A percentile compares a stretch with the other conserved stretches of the same genome.
Evolutionary conservation across 306 rosid species (phyloP).

Genomic region (Ziziphus jujuba): DNA sequence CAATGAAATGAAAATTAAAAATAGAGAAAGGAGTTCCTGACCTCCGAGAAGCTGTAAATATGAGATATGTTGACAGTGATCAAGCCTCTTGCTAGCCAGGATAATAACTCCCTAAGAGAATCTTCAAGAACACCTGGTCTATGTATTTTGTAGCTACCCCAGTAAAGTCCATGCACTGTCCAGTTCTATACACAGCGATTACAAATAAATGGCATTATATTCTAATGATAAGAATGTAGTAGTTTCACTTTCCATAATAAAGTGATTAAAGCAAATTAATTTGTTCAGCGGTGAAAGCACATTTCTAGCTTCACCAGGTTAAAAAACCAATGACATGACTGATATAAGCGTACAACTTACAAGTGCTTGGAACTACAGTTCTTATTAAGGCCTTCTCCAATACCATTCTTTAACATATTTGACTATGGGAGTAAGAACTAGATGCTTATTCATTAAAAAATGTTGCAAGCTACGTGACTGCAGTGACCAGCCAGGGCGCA

Average conservation of each 20-base stretch:
- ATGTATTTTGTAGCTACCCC: conserved; percentile 89
- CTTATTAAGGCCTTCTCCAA: no score
- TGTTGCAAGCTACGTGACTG: no score
- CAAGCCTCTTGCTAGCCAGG: conserved; percentile 77
- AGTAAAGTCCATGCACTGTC: conserved; percentile 97
- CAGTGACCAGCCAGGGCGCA: no score
- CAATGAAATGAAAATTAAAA: not conserved
- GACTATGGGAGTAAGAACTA: no score
- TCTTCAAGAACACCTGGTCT: conserved; percentile 75
- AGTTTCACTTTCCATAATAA: not conserved
- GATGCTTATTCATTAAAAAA: no score
- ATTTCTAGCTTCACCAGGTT: no score
- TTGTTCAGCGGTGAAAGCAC: no score
- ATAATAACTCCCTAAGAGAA: conserved; percentile 70
- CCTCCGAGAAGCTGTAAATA: conserved; percentile 69
- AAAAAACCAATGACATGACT: no score
- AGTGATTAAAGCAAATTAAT: no score
- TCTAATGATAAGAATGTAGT: not conserved
- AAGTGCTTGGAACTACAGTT: no score
- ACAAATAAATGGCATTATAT: conserved; percentile 11
- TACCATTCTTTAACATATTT: no score
- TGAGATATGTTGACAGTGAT: conserved; percentile 80
- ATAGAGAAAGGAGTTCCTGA: conserved; percentile 32
- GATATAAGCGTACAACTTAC: no score
- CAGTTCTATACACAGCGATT: conserved; percentile 63